These are phyloP conservation scores for Bryoerythrophyllum caledonicum DNA, from an alignment of 225 moss, liverwort and hornwort genomes.

Conservation along the genomic window DNA sequence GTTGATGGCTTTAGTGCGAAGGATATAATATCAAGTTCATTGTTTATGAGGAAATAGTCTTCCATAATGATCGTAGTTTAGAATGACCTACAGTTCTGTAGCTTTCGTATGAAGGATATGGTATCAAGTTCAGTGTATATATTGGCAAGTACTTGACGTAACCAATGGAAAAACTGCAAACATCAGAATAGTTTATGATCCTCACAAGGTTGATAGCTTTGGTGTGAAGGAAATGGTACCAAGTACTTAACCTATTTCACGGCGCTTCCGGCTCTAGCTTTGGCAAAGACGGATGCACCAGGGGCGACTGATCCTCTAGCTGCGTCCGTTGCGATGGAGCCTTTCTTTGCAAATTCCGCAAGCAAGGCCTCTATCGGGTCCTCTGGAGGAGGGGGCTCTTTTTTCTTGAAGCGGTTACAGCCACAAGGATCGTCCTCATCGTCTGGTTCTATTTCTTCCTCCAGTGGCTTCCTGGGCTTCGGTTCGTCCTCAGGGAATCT, in stretches of 20 bases:
- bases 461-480: constrained; percentile 15
- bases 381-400: not conserved
- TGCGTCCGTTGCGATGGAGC: constrained; percentile 13
- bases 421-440: constrained; percentile 39
- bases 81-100: not conserved
- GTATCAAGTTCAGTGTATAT: too few relatives aligned
- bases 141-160: too few relatives aligned
- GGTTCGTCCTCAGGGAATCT: constrained; percentile 39
- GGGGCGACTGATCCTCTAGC: not conserved
- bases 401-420: constrained; percentile 30
- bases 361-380: too few relatives aligned
- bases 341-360: constrained; percentile 30
- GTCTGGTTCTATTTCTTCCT: constrained; percentile 30
- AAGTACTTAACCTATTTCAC: constrained; percentile 4
- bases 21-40: not conserved
- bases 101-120: not conserved
- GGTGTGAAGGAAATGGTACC: not conserved
- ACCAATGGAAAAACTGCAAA: not conserved
- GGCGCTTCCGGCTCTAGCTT: constrained; percentile 21
- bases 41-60: not conserved
- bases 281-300: constrained; percentile 5
- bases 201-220: not conserved
- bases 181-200: not conserved
- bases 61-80: too few relatives aligned
- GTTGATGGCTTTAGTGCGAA: not conserved